phyloP scores from a whole-genome alignment of 306 rosid species.

The Cucumis melo region DNA sequence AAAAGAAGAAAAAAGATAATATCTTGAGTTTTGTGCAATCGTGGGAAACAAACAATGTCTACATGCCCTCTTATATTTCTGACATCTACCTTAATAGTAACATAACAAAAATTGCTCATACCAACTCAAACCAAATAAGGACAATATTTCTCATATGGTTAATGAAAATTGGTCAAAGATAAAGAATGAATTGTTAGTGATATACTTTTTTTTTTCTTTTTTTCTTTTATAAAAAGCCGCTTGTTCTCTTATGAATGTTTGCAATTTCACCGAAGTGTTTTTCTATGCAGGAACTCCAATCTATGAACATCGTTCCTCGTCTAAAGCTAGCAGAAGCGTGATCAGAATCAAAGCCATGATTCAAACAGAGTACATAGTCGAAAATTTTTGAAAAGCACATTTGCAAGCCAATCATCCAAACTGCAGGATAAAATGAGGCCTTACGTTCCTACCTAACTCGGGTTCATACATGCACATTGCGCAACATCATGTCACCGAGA shows the following conservation, averaged over 20 bases:
- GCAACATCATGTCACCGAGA: background rate
- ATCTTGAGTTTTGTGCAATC: too few relatives aligned
- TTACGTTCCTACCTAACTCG: background rate
- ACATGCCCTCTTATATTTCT: background rate
- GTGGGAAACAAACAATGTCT: too few relatives aligned
- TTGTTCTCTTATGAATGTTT: background rate
- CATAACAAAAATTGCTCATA: too few relatives aligned
- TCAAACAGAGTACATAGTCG: background rate
- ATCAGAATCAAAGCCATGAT: background rate
- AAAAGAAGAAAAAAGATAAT: too few relatives aligned
- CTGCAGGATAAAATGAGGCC: background rate
- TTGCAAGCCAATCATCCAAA: background rate
- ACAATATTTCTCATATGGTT: background rate
- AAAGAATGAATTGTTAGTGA: background rate
- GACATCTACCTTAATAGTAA: too few relatives aligned
- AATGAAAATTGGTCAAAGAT: background rate
- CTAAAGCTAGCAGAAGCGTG: constrained; percentile 51
- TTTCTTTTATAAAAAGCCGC: background rate
- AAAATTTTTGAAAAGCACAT: background rate
- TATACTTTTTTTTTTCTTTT: too few relatives aligned
- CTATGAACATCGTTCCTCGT: constrained; percentile 86
- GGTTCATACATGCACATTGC: background rate
- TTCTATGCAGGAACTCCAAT: constrained; percentile 72
- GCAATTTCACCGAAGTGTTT: background rate
- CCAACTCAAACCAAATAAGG: background rate